Percentiles rank a stretch among this genome's conserved stretches.
Conservation (phyloP, 2,329 filamentous ascomycete genomes). For the Beauveria varroae region DNA sequence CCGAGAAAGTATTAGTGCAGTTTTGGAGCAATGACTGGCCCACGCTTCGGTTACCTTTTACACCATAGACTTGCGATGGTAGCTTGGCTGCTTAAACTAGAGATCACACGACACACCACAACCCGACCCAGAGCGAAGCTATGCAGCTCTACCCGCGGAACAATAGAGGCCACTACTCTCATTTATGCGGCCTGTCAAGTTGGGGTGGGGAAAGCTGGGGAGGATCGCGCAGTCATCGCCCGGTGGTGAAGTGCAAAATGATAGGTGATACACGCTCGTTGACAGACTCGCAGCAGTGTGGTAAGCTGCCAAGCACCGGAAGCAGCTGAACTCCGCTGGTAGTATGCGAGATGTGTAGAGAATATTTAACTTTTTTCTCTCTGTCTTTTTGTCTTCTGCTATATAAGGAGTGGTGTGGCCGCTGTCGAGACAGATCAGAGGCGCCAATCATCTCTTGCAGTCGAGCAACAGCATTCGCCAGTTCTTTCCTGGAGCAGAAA, state of each 20-base stretch:
- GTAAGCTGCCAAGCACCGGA: neutral
- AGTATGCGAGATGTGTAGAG: neutral
- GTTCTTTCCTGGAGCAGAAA: neutral
- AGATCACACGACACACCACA: neutral
- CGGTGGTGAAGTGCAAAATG: neutral
- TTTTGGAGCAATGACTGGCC: neutral
- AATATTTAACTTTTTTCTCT: neutral
- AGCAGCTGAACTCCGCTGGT: neutral
- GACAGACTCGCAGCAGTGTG: too few relatives aligned
- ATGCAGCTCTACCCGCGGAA: neutral
- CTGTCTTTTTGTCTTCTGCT: neutral
- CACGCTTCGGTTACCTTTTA: neutral
- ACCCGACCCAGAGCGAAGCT: neutral
- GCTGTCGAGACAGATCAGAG: neutral
- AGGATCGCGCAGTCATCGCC: neutral
- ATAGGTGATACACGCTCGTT: too few relatives aligned
- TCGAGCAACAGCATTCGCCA: neutral
- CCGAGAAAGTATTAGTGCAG: neutral
- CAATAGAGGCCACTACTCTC: neutral
- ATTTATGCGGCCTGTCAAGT: neutral
- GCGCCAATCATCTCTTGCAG: neutral
- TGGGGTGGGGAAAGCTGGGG: too few relatives aligned
- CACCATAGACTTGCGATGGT: neutral
- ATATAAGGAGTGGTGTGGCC: neutral
- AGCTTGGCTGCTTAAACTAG: neutral